Conservation (phyloP, 148 eudicot species). For the Oxyria digyna region DNA sequence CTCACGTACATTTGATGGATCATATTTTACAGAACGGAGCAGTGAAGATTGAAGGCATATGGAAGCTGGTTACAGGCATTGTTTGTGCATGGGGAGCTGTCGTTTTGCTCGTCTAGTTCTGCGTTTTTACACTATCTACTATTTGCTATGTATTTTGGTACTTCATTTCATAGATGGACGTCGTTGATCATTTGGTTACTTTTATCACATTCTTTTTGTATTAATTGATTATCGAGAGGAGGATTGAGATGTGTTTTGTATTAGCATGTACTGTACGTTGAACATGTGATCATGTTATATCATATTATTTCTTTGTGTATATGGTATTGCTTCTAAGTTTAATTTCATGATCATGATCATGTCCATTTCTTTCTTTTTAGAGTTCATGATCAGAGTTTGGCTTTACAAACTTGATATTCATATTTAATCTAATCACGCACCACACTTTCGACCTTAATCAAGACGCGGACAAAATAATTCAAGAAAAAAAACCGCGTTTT, state of each 20-base stretch:
- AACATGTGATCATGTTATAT: neutral
- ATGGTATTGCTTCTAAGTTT: neutral
- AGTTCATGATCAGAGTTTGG: neutral
- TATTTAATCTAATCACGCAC: too few species aligned
- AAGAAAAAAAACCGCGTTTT: too few species aligned
- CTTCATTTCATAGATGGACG: neutral
- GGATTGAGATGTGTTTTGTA: neutral
- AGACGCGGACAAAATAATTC: too few species aligned
- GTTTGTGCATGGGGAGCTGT: constrained; percentile 4
- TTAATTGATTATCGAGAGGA: neutral
- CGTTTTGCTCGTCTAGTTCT: constrained; percentile 2
- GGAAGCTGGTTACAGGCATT: neutral
- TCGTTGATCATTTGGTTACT: neutral
- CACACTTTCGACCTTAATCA: too few species aligned
- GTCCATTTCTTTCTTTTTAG: neutral
- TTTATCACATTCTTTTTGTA: constrained; percentile 4
- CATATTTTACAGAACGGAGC: neutral
- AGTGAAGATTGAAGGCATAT: neutral
- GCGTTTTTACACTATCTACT: neutral
- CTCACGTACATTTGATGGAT: too few species aligned
- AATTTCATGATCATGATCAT: too few species aligned
- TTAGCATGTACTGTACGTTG: neutral
- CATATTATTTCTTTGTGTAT: neutral
- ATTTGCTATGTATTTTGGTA: neutral
- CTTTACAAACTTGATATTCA: too few species aligned